Evolutionary conservation across 75 land plant genomes (phyloP).

Genomic region (Pseudotsuga menziesii): DNA sequence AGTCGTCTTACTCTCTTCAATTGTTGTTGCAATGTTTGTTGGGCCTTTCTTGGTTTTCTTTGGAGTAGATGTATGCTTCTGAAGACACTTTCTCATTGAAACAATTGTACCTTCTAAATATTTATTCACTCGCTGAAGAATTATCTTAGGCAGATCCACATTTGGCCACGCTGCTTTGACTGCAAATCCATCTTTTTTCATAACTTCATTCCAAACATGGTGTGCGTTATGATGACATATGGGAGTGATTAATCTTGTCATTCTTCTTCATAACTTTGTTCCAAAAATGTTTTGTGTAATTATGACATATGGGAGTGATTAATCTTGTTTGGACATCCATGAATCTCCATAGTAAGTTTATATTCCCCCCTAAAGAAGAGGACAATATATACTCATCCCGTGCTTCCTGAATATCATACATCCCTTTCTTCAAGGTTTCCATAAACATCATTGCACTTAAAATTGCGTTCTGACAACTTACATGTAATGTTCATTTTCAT

Average conservation of each 20-base stretch:
- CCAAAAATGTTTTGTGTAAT: too few species aligned
- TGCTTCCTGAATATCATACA: conserved; percentile 10
- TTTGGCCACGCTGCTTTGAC: conserved; percentile 74
- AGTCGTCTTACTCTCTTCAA: conserved; percentile 10
- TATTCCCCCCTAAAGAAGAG: conserved; percentile 45
- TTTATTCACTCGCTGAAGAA: conserved; percentile 65
- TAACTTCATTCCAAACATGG: conserved; percentile 60
- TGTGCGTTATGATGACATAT: conserved; percentile 63
- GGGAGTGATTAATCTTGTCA: too few species aligned
- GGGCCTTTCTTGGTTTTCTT: conserved; percentile 44
- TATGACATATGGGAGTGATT: conserved; percentile 71
- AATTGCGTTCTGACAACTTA: conserved; percentile 43
- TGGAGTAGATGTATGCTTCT: conserved; percentile 37
- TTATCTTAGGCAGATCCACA: conserved; percentile 44
- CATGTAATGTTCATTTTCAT: conserved; percentile 79
- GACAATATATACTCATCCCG: conserved; percentile 79
- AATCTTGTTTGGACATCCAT: conserved; percentile 92
- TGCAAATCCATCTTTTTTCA: conserved; percentile 57
- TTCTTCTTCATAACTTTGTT: too few species aligned
- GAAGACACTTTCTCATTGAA: conserved; percentile 56
- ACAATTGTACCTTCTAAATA: conserved; percentile 70
- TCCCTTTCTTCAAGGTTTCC: conserved; percentile 81
- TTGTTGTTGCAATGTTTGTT: conserved; percentile 13
- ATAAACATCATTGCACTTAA: conserved; percentile 64
- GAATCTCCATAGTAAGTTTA: conserved; percentile 58